Evolutionary conservation across 257 asterid genomes (phyloP), one percentile per base, ranked within the genome.

Genomic region (Avicennia marina): DNA sequence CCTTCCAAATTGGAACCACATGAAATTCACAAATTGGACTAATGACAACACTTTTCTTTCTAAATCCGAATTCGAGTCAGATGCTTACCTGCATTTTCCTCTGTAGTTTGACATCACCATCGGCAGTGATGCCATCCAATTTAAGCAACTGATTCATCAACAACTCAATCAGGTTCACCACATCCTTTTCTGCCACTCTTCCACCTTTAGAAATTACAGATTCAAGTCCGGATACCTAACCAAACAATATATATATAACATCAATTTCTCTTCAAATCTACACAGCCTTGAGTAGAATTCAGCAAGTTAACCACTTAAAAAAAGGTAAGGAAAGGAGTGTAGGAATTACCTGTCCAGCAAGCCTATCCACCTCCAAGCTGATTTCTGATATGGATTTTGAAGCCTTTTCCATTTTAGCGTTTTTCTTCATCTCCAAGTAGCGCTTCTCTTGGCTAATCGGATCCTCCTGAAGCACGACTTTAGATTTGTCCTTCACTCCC

Each of bases 401-500:
- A 33, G 82, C 81, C 67, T 66, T 87, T 51, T 87, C 98, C 77
- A 82, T 56, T 47, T 78, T 77, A 1, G 91, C 94, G 26, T 50
- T 85, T 69, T 71, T 85, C 64, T 68, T 82, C 86, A 85, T 74
- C 69, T 90, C 95, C 3, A 90, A 7, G 63, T 42, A 72, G 12
- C 98, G 80, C 41, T 78, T 87, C 56, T 90, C 96, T 65, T 72
- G 78, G 80, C 94, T 83, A 36, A 87, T 69, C 0, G 89, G 82
- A 24, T 90, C 98, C 77, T 90, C 96, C 39, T 76, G 68, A 17
- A 90, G 56, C 62, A 90, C 82, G 43, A 90, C 26, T 72, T 90
- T 90, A 0, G 96, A 90, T 50, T 90, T 90, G 57, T 90, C 87
- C 66, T 90, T 90, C 44, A 90, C 86, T 4, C 98, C 98, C 0